These are phyloP conservation scores for Cucumis melo DNA, from an alignment of 306 rosid genomes.

Conservation along the genomic window DNA sequence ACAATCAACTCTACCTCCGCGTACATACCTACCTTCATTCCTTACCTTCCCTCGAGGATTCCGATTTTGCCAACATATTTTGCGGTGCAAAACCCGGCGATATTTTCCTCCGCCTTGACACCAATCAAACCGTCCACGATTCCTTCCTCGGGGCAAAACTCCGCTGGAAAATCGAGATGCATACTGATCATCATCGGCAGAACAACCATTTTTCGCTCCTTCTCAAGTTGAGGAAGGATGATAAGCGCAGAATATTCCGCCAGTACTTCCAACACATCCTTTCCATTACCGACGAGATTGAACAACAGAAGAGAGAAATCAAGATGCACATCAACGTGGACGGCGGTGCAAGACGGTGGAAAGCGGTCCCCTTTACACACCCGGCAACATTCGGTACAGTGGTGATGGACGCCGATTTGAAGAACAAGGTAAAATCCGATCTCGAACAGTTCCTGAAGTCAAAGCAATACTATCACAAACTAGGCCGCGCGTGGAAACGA, in stretches of 20 bases:
- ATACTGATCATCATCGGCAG: not conserved
- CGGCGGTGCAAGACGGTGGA: conserved; percentile 35
- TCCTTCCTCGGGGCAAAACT: conserved; percentile 59
- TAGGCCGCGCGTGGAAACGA: conserved; percentile 94
- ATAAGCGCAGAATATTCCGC: conserved; percentile 61
- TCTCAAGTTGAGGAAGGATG: conserved; percentile 45
- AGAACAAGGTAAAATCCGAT: conserved; percentile 56
- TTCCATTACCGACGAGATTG: conserved; percentile 52
- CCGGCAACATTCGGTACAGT: conserved; percentile 79
- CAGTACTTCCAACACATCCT: conserved; percentile 83
- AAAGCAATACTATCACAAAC: conserved; percentile 62
- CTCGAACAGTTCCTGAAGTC: conserved; percentile 71
- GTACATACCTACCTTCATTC: conserved; percentile 56
- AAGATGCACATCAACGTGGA: conserved; percentile 34
- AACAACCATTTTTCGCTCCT: conserved; percentile 23
- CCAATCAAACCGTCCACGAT: conserved; percentile 41
- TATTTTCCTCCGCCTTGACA: conserved; percentile 52
- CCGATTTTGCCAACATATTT: conserved; percentile 64
- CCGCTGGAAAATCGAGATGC: conserved; percentile 37
- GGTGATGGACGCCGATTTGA: conserved; percentile 57
- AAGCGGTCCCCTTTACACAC: conserved; percentile 50
- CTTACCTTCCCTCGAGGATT: conserved; percentile 62
- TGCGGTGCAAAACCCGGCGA: conserved; percentile 60
- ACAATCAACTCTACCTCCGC: conserved; percentile 60
- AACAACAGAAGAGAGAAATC: conserved; percentile 38